Conservation (phyloP, 345 rosid genomes). For the Pistacia vera region DNA sequence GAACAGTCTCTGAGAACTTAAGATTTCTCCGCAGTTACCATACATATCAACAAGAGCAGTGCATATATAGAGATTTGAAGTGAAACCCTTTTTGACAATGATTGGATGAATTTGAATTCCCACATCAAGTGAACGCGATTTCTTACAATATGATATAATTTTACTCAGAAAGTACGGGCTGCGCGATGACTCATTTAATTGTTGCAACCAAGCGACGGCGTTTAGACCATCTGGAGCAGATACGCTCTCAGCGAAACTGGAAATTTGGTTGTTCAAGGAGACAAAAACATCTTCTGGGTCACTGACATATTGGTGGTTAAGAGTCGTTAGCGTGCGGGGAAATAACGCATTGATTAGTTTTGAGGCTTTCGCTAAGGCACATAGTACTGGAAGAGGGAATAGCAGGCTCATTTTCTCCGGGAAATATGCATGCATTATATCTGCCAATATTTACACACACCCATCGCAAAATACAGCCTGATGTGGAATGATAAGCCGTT, state of each 20-base stretch:
- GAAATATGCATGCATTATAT: background rate
- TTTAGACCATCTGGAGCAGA: constrained; percentile 2
- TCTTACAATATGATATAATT: constrained; percentile 29
- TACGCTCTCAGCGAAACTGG: background rate
- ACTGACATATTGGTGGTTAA: background rate
- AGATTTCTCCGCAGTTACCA: constrained; percentile 23
- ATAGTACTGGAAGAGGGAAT: background rate
- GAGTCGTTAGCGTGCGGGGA: constrained; percentile 8
- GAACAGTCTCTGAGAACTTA: constrained; percentile 26
- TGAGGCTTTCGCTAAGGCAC: background rate
- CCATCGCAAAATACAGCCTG: background rate
- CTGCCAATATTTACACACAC: background rate
- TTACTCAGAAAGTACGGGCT: constrained; percentile 31
- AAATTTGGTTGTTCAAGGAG: background rate
- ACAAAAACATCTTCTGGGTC: constrained; percentile 1
- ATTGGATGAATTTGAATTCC: constrained; percentile 37
- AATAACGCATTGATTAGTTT: constrained; percentile 3
- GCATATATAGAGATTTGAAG: constrained; percentile 32
- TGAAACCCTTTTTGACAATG: constrained; percentile 31
- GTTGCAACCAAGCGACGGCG: constrained; percentile 2
- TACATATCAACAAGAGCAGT: constrained; percentile 36
- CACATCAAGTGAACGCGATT: constrained; percentile 14
- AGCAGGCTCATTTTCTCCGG: background rate
- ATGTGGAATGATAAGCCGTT: background rate
- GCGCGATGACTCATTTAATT: constrained; percentile 11